Evolutionary conservation across 441 rosid species (phyloP), one percentile per base, ranked within the genome.

Genomic region (Raphanus hybrid): DNA sequence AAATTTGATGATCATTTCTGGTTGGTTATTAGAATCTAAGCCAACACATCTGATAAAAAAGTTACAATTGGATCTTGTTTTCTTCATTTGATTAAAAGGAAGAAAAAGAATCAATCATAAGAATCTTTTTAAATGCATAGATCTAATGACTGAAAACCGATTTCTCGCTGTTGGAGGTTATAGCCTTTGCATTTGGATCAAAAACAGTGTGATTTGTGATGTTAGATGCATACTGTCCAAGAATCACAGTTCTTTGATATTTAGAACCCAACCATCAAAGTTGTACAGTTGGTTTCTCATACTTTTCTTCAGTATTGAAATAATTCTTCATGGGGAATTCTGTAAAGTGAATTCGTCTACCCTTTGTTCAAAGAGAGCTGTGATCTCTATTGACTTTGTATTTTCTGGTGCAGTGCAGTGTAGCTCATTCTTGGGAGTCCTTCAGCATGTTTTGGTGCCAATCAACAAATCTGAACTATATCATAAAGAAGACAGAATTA

Each of bases 1-100:
- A 57, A 57, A 11, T 20, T 20, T 58, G 62, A 11, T 57, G 62
- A 20, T 20, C 32, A 57, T 57, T 57, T 57, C 61, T 55, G 61
- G 61, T 18, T 55, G 12, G 5, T 55, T 55, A 18, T 55, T 18
- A 55, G 11, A 18, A 55, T 55, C 61, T 18, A 55, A 52, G 61
- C 4, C 11, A 55, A 55, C 29, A 10, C 61, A 52, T 52, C 58
- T 50, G 3, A 14, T n/a, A 50, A 2, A 8, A 50, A 11, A n/a
- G 41, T 0, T 29, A 32, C 41, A 14, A 8, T 62, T 63, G 23
- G 45, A 34, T 63, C 45, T 63, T 55, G 60, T 55, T 55, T 55
- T 55, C 27, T 55, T 18, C 32, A 57, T 57, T 20, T 20, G 29
- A 7, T 8, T 7, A 14, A 14, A 50, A 55, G 2, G 9, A 41